Conservation (phyloP, 1,284 basidiomycete genomes). For the Phellinidium pouzarii region DNA sequence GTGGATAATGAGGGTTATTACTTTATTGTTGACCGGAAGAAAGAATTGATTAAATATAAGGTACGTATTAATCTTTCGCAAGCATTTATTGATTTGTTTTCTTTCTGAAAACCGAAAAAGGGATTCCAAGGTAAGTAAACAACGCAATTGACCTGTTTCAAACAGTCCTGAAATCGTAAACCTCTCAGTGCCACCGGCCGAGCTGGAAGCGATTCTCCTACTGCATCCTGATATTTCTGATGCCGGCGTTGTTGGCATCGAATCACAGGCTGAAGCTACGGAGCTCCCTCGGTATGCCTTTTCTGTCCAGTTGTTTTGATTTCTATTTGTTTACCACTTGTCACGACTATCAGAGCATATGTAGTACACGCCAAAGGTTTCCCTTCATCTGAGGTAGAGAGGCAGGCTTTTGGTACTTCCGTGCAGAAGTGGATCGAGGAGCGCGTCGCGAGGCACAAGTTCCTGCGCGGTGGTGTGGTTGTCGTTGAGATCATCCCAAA, state of each 20-base stretch:
- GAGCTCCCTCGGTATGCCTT: constrained; percentile 62
- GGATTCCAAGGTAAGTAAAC: constrained; percentile 49
- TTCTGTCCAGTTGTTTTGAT: not conserved
- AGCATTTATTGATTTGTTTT: not conserved
- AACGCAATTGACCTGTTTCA: not conserved
- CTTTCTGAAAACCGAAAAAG: too few relatives aligned
- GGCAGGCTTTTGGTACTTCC: constrained; percentile 36
- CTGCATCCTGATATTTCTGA: constrained; percentile 69
- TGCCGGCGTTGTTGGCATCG: constrained; percentile 66
- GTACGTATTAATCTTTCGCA: constrained; percentile 26
- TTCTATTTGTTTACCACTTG: not conserved
- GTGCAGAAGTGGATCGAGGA: constrained; percentile 57
- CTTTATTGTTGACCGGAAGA: constrained; percentile 63
- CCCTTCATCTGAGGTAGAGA: constrained; percentile 34
- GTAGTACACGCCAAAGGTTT: constrained; percentile 47
- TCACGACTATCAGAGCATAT: constrained; percentile 47
- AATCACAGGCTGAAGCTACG: constrained; percentile 55
- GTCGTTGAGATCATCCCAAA: constrained; percentile 57
- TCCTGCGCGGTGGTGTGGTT: constrained; percentile 56
- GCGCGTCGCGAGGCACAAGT: constrained; percentile 62
- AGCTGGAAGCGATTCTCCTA: constrained; percentile 70
- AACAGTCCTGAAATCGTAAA: not conserved
- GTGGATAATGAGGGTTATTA: constrained; percentile 60
- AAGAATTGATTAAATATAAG: constrained; percentile 85
- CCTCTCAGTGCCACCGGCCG: constrained; percentile 68